phyloP scores from a whole-genome alignment of 805 yeast species.

The Wickerhamiella hasegawae region DNA sequence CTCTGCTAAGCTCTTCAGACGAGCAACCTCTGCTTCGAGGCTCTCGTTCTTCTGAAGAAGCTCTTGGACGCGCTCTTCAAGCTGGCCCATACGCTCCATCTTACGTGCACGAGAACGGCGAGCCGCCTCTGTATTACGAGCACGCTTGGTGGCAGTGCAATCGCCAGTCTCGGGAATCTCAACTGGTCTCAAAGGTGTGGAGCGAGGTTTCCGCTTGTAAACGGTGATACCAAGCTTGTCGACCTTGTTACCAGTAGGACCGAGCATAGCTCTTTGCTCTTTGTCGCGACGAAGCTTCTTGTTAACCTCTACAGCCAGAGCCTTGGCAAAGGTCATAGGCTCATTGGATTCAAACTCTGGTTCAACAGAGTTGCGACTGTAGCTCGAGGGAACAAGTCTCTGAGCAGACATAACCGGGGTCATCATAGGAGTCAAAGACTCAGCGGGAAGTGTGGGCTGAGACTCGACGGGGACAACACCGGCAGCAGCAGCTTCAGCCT shows the following conservation, averaged over 20 bases:
- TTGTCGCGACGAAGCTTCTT: conserved; percentile 5
- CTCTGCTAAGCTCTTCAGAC: conserved; percentile 27
- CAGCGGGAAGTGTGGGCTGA: not conserved
- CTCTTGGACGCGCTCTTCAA: conserved; percentile 65
- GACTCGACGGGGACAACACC: not conserved
- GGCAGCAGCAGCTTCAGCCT: not conserved
- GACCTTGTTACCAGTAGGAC: conserved; percentile 7
- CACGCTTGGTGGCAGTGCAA: conserved; percentile 47
- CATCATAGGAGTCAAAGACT: no score
- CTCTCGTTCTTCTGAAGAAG: conserved; percentile 41
- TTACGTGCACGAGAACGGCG: conserved; percentile 90
- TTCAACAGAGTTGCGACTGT: not conserved
- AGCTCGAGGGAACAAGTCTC: not conserved
- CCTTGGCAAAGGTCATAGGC: conserved; percentile 6
- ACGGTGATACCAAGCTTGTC: conserved; percentile 65
- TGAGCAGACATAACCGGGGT: no score
- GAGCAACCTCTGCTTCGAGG: conserved; percentile 44
- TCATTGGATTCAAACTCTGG: not conserved
- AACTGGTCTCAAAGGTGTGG: conserved; percentile 57
- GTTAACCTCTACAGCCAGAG: conserved; percentile 6
- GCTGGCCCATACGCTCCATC: conserved; percentile 75
- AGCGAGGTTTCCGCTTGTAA: conserved; percentile 64
- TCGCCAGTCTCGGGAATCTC: conserved; percentile 28
- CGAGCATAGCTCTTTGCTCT: not conserved
- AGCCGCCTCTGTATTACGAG: conserved; percentile 91